Evolutionary conservation across 2,329 filamentous ascomycete genomes (phyloP), one percentile per base, ranked within the genome.

Genomic region (Diaporthe sp.): DNA sequence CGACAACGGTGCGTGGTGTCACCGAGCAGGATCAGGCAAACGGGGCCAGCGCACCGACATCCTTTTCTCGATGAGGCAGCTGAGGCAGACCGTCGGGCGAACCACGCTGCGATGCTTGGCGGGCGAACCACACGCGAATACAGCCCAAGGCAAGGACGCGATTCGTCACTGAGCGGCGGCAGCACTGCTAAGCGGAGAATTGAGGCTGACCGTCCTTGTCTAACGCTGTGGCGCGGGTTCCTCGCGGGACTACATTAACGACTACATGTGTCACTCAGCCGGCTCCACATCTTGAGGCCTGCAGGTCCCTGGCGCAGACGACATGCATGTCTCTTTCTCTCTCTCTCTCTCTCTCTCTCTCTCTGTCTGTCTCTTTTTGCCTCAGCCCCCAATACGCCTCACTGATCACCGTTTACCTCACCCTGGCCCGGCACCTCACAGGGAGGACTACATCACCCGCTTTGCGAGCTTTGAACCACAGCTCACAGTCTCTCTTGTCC

Each of bases 21-120:
- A 35, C 44, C n/a, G 59, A 27, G 22, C 37, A 70, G 35, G 44
- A 42, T 51, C 50, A 73, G 65, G 71, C 65, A 73, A 66, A 70
- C 70, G 63, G 30, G 25, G 44, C 61, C 61, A 66, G 61, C 44
- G 63, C 30, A 47, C 65, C 35, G 15, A 61, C 68, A 50, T 44
- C n/a, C 53, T n/a, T 51, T 44, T n/a, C 35, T 72, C 27, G 39
- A 69, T 44, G 53, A 63, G 69, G 59, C 69, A 47, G 56, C 55
- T 47, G 8, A 47, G 68, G 72, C 72, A 58, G 66, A 73, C 66
- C 63, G 66, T 27, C 47, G 42, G 69, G 71, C 71, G 66, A 55
- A 70, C 58, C 30, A 12, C n/a, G 55, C 27, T 63, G 70, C 25
- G 50, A 51, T 50, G 59, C 63, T 53, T 73, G 51, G 68, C 53